Conservation (phyloP, 169 alveolate species). For the Plasmodium adleri region DNA sequence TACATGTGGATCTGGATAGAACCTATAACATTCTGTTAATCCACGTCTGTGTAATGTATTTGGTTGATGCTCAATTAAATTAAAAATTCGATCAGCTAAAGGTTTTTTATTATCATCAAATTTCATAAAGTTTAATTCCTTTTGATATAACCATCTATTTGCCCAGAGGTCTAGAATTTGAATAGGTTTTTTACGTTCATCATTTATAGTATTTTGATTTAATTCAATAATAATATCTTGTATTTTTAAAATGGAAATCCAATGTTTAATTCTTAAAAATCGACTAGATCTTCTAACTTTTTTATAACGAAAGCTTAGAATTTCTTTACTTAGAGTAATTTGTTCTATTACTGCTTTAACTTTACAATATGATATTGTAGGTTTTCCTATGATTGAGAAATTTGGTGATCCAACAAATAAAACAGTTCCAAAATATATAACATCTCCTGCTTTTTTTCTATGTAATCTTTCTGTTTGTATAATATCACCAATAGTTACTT, state of each 20-base stretch:
- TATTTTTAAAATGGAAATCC: conserved; percentile 88
- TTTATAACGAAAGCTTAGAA: conserved; percentile 87
- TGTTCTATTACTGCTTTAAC: conserved; percentile 91
- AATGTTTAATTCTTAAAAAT: conserved; percentile 89
- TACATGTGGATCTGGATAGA: conserved; percentile 55
- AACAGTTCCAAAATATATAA: conserved; percentile 89
- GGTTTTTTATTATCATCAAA: conserved; percentile 63
- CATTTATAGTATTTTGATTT: conserved; percentile 33
- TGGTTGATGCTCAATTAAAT: conserved; percentile 82
- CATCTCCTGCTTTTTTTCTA: conserved; percentile 87
- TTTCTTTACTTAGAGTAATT: conserved; percentile 90
- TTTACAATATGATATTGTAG: conserved; percentile 91
- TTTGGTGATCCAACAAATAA: conserved; percentile 88
- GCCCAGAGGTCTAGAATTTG: conserved; percentile 91
- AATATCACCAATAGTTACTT: conserved; percentile 90
- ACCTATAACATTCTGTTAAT: conserved; percentile 80
- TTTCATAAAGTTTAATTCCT: conserved; percentile 85
- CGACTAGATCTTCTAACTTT: conserved; percentile 88
- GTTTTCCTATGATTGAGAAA: conserved; percentile 92
- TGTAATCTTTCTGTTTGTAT: conserved; percentile 90
- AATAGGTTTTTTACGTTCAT: conserved; percentile 77
- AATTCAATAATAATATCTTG: conserved; percentile 86
- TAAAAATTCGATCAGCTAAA: conserved; percentile 76
- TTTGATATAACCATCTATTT: conserved; percentile 89
- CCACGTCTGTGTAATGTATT: conserved; percentile 83